Percentiles rank a stretch among this genome's conserved stretches.
phyloP scores from a whole-genome alignment of 345 rosid species.

The Clarkia xantiana region DNA sequence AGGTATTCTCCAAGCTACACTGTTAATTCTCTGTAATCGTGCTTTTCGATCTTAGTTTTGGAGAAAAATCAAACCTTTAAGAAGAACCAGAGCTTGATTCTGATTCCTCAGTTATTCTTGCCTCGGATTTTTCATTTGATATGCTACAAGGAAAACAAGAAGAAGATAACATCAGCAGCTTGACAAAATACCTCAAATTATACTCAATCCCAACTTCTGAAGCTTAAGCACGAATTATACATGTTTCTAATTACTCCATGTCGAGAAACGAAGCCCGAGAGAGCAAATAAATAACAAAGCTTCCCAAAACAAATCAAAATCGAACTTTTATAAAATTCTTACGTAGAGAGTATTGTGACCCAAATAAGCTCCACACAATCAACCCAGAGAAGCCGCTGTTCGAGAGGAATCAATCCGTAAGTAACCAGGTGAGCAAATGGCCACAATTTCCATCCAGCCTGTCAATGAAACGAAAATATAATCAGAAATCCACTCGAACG shows the following conservation, averaged over 20 bases:
- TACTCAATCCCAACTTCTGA: no score
- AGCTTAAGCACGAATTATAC: no score
- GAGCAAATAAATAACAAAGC: background rate
- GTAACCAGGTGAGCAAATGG: conserved; percentile 87
- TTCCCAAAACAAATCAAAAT: background rate
- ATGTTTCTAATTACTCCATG: no score
- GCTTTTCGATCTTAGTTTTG: no score
- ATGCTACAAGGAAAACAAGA: conserved; percentile 26
- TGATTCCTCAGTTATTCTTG: conserved; percentile 25
- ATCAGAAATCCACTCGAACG: no score
- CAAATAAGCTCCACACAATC: conserved; percentile 89
- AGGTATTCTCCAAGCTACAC: no score
- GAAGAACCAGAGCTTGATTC: conserved; percentile 32
- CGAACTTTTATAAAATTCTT: conserved; percentile 12
- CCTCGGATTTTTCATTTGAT: conserved; percentile 74
- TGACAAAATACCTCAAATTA: no score
- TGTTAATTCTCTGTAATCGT: no score
- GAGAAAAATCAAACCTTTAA: no score
- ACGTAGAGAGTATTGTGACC: conserved; percentile 88
- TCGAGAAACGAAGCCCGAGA: background rate
- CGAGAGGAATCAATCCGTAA: conserved; percentile 63
- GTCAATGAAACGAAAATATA: conserved; percentile 10
- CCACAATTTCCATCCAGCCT: conserved; percentile 98
- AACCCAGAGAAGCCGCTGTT: conserved; percentile 94
- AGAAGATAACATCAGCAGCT: background rate